These are phyloP conservation scores for Phalaenopsis aphrodite DNA, from an alignment of 106 monocot genomes.

Conservation along the genomic window DNA sequence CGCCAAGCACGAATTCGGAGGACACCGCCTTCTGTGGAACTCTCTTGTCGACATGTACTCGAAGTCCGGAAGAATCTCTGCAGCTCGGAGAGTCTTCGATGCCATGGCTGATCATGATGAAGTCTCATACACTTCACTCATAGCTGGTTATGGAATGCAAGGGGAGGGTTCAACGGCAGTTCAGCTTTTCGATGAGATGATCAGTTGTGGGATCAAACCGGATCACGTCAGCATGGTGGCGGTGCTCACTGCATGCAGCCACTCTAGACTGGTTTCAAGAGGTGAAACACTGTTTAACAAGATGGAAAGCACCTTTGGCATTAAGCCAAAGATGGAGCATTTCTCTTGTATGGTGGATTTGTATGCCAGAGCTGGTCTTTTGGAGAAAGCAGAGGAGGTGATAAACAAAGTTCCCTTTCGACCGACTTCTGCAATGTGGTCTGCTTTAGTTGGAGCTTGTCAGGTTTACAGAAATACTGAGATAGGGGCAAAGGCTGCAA, in stretches of 20 bases:
- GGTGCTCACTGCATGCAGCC: constrained; percentile 72
- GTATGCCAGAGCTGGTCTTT: constrained; percentile 42
- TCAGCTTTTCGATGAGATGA: constrained; percentile 59
- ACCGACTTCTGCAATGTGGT: constrained; percentile 51
- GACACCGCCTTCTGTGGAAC: constrained; percentile 41
- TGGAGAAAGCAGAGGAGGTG: constrained; percentile 49
- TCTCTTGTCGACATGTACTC: constrained; percentile 78
- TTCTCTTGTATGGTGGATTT: constrained; percentile 87
- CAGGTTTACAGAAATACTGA: constrained; percentile 30
- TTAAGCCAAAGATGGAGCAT: constrained; percentile 52
- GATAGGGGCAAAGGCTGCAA: constrained; percentile 45
- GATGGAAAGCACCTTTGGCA: constrained; percentile 32
- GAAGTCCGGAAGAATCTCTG: constrained; percentile 45
- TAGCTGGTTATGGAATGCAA: constrained; percentile 72
- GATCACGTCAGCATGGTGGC: constrained; percentile 62
- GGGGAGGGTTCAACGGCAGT: constrained; percentile 50
- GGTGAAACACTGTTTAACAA: constrained; percentile 40
- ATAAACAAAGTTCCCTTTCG: constrained; percentile 28
- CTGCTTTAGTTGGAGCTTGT: constrained; percentile 48
- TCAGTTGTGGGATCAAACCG: constrained; percentile 30
- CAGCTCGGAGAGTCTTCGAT: constrained; percentile 54
- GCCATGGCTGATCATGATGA: constrained; percentile 41
- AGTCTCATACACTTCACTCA: constrained; percentile 73
- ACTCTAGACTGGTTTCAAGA: constrained; percentile 44
- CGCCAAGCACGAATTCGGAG: constrained; percentile 24